Evolutionary conservation across 2,329 filamentous ascomycete genomes (phyloP).

Genomic region (Thielaviopsis musarum): DNA sequence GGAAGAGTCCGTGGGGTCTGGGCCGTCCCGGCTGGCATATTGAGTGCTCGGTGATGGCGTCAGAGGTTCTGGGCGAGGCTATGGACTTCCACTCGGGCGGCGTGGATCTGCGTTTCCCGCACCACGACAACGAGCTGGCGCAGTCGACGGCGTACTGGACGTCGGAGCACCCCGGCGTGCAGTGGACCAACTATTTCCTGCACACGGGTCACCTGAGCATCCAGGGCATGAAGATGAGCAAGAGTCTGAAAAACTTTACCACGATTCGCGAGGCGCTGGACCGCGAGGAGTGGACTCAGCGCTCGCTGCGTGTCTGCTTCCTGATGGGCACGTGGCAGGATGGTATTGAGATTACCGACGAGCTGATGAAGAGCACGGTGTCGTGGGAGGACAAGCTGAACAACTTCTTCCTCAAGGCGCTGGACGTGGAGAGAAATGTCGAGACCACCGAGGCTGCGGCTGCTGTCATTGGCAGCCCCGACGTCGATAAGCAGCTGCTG

Average conservation of each 20-base stretch:
- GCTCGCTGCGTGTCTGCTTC: constrained; percentile 72
- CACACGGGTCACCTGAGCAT: constrained; percentile 87
- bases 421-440: constrained; percentile 10
- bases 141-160: constrained; percentile 70
- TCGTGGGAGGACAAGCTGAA: constrained; percentile 13
- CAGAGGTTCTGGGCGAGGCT: constrained; percentile 62
- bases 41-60: constrained; percentile 92
- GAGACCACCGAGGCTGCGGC: constrained; percentile 4
- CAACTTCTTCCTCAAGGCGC: constrained; percentile 13
- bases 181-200: constrained; percentile 91
- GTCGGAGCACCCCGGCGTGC: constrained; percentile 19
- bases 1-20: constrained; percentile 74
- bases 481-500: constrained; percentile 19
- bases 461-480: constrained; percentile 5
- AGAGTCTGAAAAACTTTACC: constrained; percentile 88
- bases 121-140: constrained; percentile 76
- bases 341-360: constrained; percentile 76
- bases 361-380: constrained; percentile 36
- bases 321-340: constrained; percentile 80
- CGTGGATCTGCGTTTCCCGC: constrained; percentile 78
- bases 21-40: constrained; percentile 94
- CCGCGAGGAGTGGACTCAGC: constrained; percentile 50
- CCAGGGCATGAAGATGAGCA: constrained; percentile 86
- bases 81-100: constrained; percentile 93
- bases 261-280: constrained; percentile 72